These are phyloP conservation scores for Picea abies DNA, from an alignment of 83 land plant genomes.

Conservation along the genomic window DNA sequence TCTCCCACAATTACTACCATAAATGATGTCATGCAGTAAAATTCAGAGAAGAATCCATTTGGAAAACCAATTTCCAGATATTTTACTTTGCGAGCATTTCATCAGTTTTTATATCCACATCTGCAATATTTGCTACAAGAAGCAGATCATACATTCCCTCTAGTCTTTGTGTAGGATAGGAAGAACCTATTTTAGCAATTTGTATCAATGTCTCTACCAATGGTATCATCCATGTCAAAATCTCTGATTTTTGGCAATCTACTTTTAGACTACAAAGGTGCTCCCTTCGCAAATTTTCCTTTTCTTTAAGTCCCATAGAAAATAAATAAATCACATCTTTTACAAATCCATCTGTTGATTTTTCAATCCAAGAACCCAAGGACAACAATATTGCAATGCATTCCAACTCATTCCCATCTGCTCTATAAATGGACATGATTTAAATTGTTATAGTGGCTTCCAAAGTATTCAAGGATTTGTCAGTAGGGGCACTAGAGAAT, in stretches of 20 bases:
- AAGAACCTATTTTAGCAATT: conserved; percentile 80
- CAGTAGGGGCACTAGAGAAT: conserved; percentile 68
- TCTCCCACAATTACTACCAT: too few species aligned
- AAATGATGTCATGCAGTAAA: conserved; percentile 32
- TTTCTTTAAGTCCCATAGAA: conserved; percentile 85
- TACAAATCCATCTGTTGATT: conserved; percentile 51
- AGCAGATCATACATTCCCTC: conserved; percentile 90
- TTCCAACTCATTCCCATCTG: conserved; percentile 97
- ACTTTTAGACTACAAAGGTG: conserved; percentile 78
- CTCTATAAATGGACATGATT: conserved; percentile 73
- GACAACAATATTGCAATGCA: conserved; percentile 73
- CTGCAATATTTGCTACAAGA: conserved; percentile 67
- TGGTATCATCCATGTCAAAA: conserved; percentile 46
- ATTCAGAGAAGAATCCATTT: conserved; percentile 69
- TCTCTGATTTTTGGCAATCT: conserved; percentile 50
- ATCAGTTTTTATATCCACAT: conserved; percentile 80
- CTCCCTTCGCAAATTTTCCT: conserved; percentile 78
- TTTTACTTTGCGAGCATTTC: conserved; percentile 79
- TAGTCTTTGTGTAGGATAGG: conserved; percentile 86
- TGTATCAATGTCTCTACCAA: conserved; percentile 74
- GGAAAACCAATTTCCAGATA: conserved; percentile 74
- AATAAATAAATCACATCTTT: conserved; percentile 61
- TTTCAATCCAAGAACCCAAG: conserved; percentile 70
- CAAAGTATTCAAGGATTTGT: conserved; percentile 54
- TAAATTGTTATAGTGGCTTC: conserved; percentile 51